Evolutionary conservation across 257 asterid species (phyloP).

Genomic region (Ajuga chamaepitys): DNA sequence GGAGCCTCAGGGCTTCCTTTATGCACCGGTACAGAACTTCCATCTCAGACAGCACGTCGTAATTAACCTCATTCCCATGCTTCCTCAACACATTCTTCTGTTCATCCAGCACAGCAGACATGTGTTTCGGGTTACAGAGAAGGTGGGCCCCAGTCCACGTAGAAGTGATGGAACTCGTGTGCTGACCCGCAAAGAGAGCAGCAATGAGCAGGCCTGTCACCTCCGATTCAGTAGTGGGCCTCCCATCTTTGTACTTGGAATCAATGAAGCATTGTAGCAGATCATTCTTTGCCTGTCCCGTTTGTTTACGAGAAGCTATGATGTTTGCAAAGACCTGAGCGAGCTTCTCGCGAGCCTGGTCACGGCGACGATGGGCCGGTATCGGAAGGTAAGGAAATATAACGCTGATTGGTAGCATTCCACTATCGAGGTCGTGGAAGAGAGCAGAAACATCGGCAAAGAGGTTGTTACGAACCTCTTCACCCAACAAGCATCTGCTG

Average conservation of each 20-base stretch:
- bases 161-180: constrained; percentile 93
- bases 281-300: constrained; percentile 58
- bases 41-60: constrained; percentile 86
- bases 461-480: constrained; percentile 92
- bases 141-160: constrained; percentile 96
- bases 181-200: constrained; percentile 97
- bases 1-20: constrained; percentile 90
- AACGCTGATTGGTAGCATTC: constrained; percentile 95
- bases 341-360: constrained; percentile 83
- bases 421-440: constrained; percentile 89
- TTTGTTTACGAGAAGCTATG: constrained; percentile 58
- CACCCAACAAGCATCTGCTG: constrained; percentile 81
- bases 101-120: constrained; percentile 69
- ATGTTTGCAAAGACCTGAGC: constrained; percentile 61
- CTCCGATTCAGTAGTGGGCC: constrained; percentile 68
- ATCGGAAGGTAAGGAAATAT: constrained; percentile 85
- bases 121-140: constrained; percentile 61
- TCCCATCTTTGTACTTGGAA: constrained; percentile 90
- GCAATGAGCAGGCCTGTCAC: constrained; percentile 88
- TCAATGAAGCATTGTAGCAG: constrained; percentile 89
- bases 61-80: constrained; percentile 71
- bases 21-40: constrained; percentile 74
- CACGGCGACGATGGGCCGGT: constrained; percentile 89
- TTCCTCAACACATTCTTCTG: constrained; percentile 56
- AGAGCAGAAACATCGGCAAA: constrained; percentile 90